Evolutionary conservation across 2,329 filamentous ascomycete species (phyloP), one percentile per base, ranked within the genome.

Genomic region (Colletotrichum theobromicola): DNA sequence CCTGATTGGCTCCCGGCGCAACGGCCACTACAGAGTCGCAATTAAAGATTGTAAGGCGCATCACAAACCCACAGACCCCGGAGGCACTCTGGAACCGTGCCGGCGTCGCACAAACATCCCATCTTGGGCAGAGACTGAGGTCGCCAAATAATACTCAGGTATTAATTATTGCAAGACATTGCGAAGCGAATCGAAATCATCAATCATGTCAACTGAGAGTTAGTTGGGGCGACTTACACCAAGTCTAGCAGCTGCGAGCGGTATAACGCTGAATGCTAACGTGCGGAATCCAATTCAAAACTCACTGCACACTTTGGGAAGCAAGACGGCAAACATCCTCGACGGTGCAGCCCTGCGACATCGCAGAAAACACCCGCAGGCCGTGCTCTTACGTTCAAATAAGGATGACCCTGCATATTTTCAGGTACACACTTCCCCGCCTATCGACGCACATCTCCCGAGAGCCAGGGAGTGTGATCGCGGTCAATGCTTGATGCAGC

Each of bases 61-160:
- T 62, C 61, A 34, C 46, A 35, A 35, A 58, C 72, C 62, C 72
- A 74, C 72, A 67, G 72, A 74, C 68, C 62, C 46, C 72, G 72
- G 72, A 34, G 62, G 62, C 34, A 58, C 30, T 58, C 62, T 65
- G 72, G 64, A 74, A 74, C 72, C 34, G 63, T 72, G 72, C 72
- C 72, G 72, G 64, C 68, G 72, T 74, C 72, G 68, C 72, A 74
- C 57, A 64, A 72, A 37, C 72, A 74, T 72, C 72, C 72, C 62
- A 63, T 37, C 68, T 74, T 34, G 65, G 57, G 30, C n/a, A 30
- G 34, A 10, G 16, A 15, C 28, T 12, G 5, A 16, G 50, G 21
- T 35, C 28, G 26, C 8, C 28, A 35, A 24, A 60, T 10, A 32
- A 5, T 28, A 4, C 32, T 42, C 16, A 9, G 32, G 34, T 28